These are phyloP conservation scores for Fusarium equiseti DNA, from an alignment of 2,329 filamentous ascomycete genomes.

Conservation along the genomic window DNA sequence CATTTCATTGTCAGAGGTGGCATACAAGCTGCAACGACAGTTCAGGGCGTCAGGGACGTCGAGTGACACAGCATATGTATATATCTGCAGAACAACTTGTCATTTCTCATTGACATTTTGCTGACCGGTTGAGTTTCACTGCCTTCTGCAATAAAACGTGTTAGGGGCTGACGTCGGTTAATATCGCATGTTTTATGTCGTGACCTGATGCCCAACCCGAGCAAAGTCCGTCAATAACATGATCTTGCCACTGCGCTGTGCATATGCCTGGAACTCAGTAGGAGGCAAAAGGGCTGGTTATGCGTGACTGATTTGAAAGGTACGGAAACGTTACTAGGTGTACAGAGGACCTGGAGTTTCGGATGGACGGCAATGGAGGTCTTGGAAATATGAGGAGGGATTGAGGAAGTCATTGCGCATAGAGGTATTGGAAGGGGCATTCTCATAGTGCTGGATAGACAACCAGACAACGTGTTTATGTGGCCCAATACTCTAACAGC, in stretches of 20 bases:
- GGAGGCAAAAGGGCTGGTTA: not conserved
- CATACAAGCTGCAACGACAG: conserved; percentile 7
- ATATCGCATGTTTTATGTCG: conserved; percentile 27
- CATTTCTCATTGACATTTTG: conserved; percentile 1
- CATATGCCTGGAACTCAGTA: not conserved
- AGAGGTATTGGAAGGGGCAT: too few relatives aligned
- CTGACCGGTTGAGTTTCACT: conserved; percentile 42
- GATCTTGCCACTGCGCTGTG: conserved; percentile 7
- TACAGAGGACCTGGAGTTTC: not conserved
- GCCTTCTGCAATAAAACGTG: conserved; percentile 20
- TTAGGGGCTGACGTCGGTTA: conserved; percentile 3
- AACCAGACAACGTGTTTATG: not conserved
- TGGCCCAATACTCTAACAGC: rapidly evolving
- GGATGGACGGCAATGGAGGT: not conserved
- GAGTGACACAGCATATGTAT: conserved; percentile 30
- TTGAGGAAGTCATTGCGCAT: not conserved
- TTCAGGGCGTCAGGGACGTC: conserved; percentile 13
- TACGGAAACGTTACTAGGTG: not conserved
- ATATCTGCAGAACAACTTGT: conserved; percentile 15
- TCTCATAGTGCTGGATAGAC: not conserved
- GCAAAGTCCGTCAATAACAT: conserved; percentile 10
- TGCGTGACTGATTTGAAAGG: not conserved
- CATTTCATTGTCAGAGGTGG: not conserved
- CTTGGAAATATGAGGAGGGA: not conserved
- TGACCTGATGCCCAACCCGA: conserved; percentile 5